Evolutionary conservation across 1,139 yeast genomes (phyloP), one percentile per base, ranked within the genome.

Genomic region (Pneumocystis carinii): DNA sequence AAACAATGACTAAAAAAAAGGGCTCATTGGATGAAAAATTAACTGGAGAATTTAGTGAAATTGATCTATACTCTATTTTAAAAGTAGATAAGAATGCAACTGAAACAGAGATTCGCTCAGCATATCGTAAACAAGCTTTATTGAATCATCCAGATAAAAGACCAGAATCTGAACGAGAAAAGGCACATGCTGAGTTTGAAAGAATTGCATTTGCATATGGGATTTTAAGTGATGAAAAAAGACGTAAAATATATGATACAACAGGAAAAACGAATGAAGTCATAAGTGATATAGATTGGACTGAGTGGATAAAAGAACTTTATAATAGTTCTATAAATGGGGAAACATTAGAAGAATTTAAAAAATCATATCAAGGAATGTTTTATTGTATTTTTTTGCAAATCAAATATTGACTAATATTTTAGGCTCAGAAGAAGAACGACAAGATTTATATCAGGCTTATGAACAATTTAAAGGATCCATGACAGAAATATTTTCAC

Each of bases 141-240:
- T 76, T 78, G 66, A 80, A 81, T 67, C 96, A 89, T 72, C 96
- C 96, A 0, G 96, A 89, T 73, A 89, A 88, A 71, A 71, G 80
- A 7, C 57, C 27, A 59, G 82, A 81, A 66, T 73, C 71, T 27
- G 72, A 75, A 3, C 73, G 71, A 6, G 75, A 73, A 58, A 76
- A 71, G 48, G 79, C 80, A 66, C 76, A 75, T 65, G 75, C 73
- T n/a, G 70, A 70, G 65, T 89, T 89, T 72, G 87, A 89, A 66
- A 75, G 80, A 68, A 79, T 89, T 37, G 92, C 88, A 71, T 84
- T 87, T 72, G 86, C 95, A 41, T 88, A 87, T 72, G 78, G 85
- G 61, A 79, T 89, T 1, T 75, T 89, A 55, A 78, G 83, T 48
- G 94, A 89, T 70, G 77, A 79, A 0, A 72, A 73, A 61, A 79